phyloP scores from a whole-genome alignment of 768 basidiomycete genomes.

The Boletellus emodensis region DNA sequence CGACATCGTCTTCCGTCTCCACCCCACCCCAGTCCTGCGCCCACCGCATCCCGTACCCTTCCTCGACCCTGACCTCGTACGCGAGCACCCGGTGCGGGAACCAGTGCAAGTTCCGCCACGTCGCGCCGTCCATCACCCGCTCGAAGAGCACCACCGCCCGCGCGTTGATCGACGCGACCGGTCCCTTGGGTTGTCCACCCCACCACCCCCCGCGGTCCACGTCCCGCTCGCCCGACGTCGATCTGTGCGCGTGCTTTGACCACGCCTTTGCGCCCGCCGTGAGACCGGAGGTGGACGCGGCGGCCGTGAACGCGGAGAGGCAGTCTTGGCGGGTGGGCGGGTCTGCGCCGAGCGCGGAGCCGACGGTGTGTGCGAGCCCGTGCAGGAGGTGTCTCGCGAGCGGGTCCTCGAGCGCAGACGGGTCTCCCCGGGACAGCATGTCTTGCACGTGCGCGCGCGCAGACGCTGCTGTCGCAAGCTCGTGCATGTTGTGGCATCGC shows the following conservation, averaged over 20 bases:
- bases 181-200: slow-evolving; percentile 50
- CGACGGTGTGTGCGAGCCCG: slow-evolving; percentile 55
- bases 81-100: slow-evolving; percentile 58
- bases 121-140: slow-evolving; percentile 47
- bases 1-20: no score
- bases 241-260: slow-evolving; percentile 64
- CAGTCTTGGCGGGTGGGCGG: slow-evolving; percentile 51
- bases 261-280: slow-evolving; percentile 61
- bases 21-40: slow-evolving; percentile 33
- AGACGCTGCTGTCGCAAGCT: slow-evolving; percentile 36
- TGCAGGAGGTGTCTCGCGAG: slow-evolving; percentile 45
- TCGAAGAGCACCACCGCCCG: slow-evolving; percentile 48
- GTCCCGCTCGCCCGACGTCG: no score
- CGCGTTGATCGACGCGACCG: slow-evolving; percentile 50
- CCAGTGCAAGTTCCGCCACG: slow-evolving; percentile 67
- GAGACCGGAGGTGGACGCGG: slow-evolving; percentile 47
- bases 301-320: slow-evolving; percentile 45
- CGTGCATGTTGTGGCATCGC: slow-evolving; percentile 42
- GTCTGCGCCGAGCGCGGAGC: slow-evolving; percentile 51
- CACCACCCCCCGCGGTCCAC: slow-evolving; percentile 48
- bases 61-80: slow-evolving; percentile 55
- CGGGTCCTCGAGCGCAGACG: slow-evolving; percentile 19
- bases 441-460: slow-evolving; percentile 36
- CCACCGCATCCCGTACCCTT: slow-evolving; percentile 70
- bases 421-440: slow-evolving; percentile 10